Conservation (phyloP, 2,329 filamentous ascomycete genomes). For the Cytospora leucostoma region DNA sequence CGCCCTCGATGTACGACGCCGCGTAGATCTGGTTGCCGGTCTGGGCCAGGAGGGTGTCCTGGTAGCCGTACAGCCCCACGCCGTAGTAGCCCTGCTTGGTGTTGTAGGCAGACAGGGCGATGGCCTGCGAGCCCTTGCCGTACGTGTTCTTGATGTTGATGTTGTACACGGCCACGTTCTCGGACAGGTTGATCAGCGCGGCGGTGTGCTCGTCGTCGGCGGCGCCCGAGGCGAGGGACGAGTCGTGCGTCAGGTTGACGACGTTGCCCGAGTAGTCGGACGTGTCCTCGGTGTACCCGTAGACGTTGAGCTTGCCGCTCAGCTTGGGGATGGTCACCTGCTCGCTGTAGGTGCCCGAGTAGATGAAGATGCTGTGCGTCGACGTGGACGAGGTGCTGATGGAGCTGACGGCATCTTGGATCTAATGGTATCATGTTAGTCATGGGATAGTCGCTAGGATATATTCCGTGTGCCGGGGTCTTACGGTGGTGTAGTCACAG, state of each 20-base stretch:
- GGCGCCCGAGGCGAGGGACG: slow-evolving; percentile 20
- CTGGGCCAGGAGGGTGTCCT: slow-evolving; percentile 57
- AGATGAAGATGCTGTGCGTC: slow-evolving; percentile 26
- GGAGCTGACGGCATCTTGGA: slow-evolving; percentile 26
- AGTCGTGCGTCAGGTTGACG: slow-evolving; percentile 32
- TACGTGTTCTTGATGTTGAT: slow-evolving; percentile 54
- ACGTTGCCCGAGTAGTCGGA: slow-evolving; percentile 50
- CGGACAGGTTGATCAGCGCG: slow-evolving; percentile 48
- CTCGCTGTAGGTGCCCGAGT: slow-evolving; percentile 56
- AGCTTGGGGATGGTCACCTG: slow-evolving; percentile 55
- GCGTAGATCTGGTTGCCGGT: slow-evolving; percentile 56
- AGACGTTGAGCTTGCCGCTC: slow-evolving; percentile 52
- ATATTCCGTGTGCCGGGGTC: not conserved
- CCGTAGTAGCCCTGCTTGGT: slow-evolving; percentile 59
- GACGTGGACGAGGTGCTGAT: slow-evolving; percentile 19
- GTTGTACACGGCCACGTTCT: slow-evolving; percentile 56
- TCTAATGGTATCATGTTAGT: slow-evolving; percentile 3
- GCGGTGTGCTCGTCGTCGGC: slow-evolving; percentile 37
- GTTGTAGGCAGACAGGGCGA: slow-evolving; percentile 54
- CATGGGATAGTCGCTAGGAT: no score
- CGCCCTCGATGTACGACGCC: slow-evolving; percentile 55
- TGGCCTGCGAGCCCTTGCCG: slow-evolving; percentile 51
- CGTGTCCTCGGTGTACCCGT: slow-evolving; percentile 53
- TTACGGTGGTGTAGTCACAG: slow-evolving; percentile 25
- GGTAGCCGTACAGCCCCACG: slow-evolving; percentile 54